A percentile compares a stretch with the other conserved stretches of the same genome.
Conservation (phyloP, 768 basidiomycete species). For the Panellus pusillus region DNA sequence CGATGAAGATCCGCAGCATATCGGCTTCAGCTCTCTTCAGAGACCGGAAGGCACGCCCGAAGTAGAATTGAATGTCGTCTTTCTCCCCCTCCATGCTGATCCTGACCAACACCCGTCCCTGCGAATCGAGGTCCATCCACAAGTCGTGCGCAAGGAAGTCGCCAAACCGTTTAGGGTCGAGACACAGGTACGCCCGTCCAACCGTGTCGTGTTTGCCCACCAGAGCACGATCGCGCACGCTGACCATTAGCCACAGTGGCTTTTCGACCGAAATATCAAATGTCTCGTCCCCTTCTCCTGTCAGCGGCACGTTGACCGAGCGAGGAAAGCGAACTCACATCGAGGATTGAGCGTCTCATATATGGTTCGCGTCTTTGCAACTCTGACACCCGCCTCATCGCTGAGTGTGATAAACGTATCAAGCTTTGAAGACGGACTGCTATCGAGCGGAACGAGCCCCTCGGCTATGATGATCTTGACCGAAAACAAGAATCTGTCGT, state of each 20-base stretch:
- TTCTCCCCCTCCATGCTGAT: conserved; percentile 99
- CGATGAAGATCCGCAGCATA: conserved; percentile 94
- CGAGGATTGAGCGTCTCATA: conserved; percentile 90
- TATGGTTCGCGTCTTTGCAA: conserved; percentile 94
- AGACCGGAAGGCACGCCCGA: conserved; percentile 92
- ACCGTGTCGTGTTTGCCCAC: conserved; percentile 92
- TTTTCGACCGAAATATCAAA: conserved; percentile 94
- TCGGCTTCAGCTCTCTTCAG: conserved; percentile 92
- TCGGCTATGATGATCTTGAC: conserved; percentile 94
- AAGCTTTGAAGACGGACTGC: conserved; percentile 72
- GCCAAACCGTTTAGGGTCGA: conserved; percentile 85
- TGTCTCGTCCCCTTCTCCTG: conserved; percentile 84
- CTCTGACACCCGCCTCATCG: conserved; percentile 84
- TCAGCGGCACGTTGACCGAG: conserved; percentile 12
- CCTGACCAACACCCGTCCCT: conserved; percentile 81
- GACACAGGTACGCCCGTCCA: conserved; percentile 87
- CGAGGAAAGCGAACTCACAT: conserved; percentile 53
- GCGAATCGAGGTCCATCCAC: conserved; percentile 87
- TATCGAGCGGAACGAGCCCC: conserved; percentile 75
- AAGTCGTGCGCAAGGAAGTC: conserved; percentile 90
- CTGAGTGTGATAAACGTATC: conserved; percentile 95
- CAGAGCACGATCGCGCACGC: conserved; percentile 85
- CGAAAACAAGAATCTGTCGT: conserved; percentile 80
- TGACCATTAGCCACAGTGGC: conserved; percentile 96
- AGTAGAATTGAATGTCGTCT: conserved; percentile 96